Evolutionary conservation across 2,329 filamentous ascomycete genomes (phyloP).

Genomic region (Sporothrix inflata): DNA sequence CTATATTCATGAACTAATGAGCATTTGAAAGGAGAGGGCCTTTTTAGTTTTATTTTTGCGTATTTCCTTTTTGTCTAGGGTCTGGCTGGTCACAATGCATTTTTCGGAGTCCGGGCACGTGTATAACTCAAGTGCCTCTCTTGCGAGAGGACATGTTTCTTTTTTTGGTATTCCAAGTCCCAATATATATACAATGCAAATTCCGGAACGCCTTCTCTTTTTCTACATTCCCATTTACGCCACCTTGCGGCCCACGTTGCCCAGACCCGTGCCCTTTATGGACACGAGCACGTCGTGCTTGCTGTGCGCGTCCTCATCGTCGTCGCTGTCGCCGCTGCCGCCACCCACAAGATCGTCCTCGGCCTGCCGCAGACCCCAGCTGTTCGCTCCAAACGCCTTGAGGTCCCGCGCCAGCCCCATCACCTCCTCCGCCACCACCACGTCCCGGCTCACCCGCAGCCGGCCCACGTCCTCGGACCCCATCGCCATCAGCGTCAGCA

Average conservation of each 20-base stretch:
- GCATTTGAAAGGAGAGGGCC: not conserved
- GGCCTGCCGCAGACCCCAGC: constrained; percentile 84
- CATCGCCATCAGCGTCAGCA: constrained; percentile 95
- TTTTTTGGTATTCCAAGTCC: constrained; percentile 18
- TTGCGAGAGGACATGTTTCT: not conserved
- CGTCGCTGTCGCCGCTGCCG: constrained; percentile 65
- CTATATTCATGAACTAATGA: constrained; percentile 17
- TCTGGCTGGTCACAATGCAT: constrained; percentile 8
- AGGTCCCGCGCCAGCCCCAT: constrained; percentile 83
- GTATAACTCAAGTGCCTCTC: not conserved
- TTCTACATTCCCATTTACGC: constrained; percentile 36
- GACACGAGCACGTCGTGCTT: constrained; percentile 74
- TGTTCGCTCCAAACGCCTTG: constrained; percentile 83
- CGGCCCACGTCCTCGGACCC: constrained; percentile 93
- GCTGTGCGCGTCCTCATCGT: constrained; percentile 54
- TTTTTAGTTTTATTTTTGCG: not conserved
- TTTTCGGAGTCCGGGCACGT: not conserved
- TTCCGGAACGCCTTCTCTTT: constrained; percentile 18
- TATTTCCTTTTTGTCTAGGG: constrained; percentile 22
- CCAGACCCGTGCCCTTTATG: constrained; percentile 89
- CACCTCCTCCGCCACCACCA: constrained; percentile 79
- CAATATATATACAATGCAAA: constrained; percentile 25
- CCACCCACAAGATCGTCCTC: constrained; percentile 65
- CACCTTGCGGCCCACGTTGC: constrained; percentile 93
- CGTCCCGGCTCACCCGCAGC: constrained; percentile 76